Conservation (phyloP, 2,329 filamentous ascomycete genomes). For the Aspergillus novofumigatus region DNA sequence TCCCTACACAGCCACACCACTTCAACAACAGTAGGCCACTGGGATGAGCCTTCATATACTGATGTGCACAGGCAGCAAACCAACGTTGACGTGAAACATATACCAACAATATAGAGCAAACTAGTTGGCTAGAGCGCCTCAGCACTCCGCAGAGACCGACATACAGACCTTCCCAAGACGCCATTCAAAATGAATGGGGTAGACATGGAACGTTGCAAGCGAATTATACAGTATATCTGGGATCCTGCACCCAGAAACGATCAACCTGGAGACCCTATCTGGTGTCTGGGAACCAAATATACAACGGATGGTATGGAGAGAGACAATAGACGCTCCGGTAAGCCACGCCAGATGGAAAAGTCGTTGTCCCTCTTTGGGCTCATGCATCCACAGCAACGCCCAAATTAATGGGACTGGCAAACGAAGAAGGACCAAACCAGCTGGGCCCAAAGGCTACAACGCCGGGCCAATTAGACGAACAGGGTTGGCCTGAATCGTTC, state of each 20-base stretch:
- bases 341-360: not conserved
- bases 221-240: slow-evolving; percentile 87
- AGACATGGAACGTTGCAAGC: slow-evolving; percentile 73
- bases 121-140: not conserved
- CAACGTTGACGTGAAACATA: not conserved
- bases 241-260: slow-evolving; percentile 85
- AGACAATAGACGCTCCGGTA: not conserved
- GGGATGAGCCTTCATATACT: not conserved
- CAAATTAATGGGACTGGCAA: not conserved
- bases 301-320: slow-evolving; percentile 16
- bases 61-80: not conserved
- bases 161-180: not conserved
- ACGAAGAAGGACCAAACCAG: not conserved
- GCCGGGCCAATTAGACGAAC: slow-evolving; percentile 6
- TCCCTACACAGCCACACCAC: not conserved
- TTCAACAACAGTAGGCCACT: not conserved
- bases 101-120: not conserved
- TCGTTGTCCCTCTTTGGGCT: not conserved
- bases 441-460: not conserved
- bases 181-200: slow-evolving; percentile 55
- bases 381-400: not conserved
- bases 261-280: slow-evolving; percentile 66
- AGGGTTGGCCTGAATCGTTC: slow-evolving; percentile 79
- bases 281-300: slow-evolving; percentile 71
- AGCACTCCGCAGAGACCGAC: not conserved